Percentiles rank a stretch among this genome's conserved stretches.
Conservation (phyloP, 1,284 basidiomycete species). For the Naganishia liquefaciens region DNA sequence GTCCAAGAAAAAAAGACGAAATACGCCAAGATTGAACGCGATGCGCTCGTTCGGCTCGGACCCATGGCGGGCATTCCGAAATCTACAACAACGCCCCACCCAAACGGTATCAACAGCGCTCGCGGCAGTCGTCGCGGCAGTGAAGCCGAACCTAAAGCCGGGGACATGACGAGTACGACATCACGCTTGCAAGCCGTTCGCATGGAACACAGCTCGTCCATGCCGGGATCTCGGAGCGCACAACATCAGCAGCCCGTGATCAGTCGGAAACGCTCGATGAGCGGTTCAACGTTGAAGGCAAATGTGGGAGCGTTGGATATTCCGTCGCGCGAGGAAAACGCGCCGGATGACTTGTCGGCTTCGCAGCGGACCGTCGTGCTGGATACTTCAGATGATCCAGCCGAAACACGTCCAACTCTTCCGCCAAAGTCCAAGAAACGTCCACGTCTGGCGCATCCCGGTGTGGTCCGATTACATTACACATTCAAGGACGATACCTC, state of each 20-base stretch:
- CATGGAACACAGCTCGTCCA: conserved; percentile 15
- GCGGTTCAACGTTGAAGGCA: no score
- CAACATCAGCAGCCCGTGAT: neutral
- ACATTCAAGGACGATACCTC: conserved; percentile 82
- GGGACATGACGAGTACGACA: neutral
- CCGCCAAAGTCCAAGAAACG: conserved; percentile 29
- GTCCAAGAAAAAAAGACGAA: conserved; percentile 58
- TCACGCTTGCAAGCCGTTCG: neutral
- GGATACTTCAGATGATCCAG: neutral
- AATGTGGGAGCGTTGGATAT: neutral
- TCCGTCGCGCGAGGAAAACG: neutral
- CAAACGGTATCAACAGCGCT: conserved; percentile 11
- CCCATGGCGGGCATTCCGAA: conserved; percentile 36
- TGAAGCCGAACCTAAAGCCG: neutral
- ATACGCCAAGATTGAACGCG: conserved; percentile 59
- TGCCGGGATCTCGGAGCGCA: conserved; percentile 3
- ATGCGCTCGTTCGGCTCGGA: conserved; percentile 56
- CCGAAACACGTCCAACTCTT: neutral
- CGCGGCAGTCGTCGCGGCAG: conserved; percentile 19
- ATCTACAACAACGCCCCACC: neutral
- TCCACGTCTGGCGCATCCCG: conserved; percentile 64
- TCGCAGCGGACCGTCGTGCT: conserved; percentile 13
- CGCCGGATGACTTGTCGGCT: neutral
- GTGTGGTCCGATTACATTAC: conserved; percentile 75
- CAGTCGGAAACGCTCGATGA: no score